A percentile compares a stretch with the other conserved stretches of the same genome.
phyloP scores from a whole-genome alignment of 2,329 filamentous ascomycete genomes.

The Hypomyces perniciosus region DNA sequence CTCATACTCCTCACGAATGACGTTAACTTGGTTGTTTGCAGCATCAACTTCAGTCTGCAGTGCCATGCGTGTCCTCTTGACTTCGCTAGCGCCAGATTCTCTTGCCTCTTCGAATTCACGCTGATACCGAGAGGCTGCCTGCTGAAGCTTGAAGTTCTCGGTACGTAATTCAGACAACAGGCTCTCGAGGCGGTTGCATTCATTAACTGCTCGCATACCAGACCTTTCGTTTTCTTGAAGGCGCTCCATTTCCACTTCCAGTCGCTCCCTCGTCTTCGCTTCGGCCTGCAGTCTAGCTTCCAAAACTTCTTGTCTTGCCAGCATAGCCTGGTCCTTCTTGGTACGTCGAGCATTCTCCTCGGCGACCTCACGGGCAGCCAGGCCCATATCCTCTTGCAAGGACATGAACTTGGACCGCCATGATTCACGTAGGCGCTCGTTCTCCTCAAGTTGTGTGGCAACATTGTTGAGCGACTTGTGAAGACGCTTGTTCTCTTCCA shows the following conservation, averaged over 20 bases:
- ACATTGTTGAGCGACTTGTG: constrained; percentile 68
- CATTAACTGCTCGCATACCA: constrained; percentile 57
- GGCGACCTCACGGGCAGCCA: constrained; percentile 70
- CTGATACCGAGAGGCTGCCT: constrained; percentile 62
- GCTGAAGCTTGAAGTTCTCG: constrained; percentile 68
- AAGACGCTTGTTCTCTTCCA: constrained; percentile 65
- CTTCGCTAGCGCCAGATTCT: constrained; percentile 71
- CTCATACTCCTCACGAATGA: constrained; percentile 75
- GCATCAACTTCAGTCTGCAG: constrained; percentile 77
- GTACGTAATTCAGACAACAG: constrained; percentile 51
- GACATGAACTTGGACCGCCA: constrained; percentile 80
- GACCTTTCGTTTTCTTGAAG: constrained; percentile 59
- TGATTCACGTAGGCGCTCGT: constrained; percentile 73
- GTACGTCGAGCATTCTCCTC: constrained; percentile 75
- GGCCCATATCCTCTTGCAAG: constrained; percentile 81
- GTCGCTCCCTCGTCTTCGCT: constrained; percentile 59
- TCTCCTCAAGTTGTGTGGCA: constrained; percentile 75
- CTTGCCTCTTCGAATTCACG: constrained; percentile 79
- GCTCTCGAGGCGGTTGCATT: constrained; percentile 54
- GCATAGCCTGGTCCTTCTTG: constrained; percentile 71
- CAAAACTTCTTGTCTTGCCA: constrained; percentile 74
- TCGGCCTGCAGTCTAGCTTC: constrained; percentile 73
- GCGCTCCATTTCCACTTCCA: constrained; percentile 61
- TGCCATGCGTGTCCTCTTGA: constrained; percentile 71
- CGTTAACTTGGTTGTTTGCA: constrained; percentile 79